Evolutionary conservation across 805 yeast genomes (phyloP).

Genomic region (Saturnispora sanitii): DNA sequence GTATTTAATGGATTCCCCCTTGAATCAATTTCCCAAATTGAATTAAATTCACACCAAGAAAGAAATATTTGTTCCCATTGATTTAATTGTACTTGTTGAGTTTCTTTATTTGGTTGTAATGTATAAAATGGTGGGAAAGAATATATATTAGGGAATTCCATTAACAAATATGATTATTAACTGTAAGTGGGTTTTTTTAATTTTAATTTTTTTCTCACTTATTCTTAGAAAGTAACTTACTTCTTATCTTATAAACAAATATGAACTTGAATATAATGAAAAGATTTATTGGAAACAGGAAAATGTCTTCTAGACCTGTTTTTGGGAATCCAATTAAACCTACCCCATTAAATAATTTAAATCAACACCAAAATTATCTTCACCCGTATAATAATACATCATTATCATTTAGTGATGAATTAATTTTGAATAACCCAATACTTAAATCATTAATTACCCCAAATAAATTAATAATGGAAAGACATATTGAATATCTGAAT

Average conservation of each 20-base stretch:
- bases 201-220: too few species aligned
- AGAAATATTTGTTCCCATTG: conserved; percentile 67
- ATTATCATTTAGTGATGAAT: too few species aligned
- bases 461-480: conserved; percentile 50
- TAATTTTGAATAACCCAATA: neutral
- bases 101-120: conserved; percentile 72
- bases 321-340: neutral
- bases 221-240: too few species aligned
- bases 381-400: too few species aligned
- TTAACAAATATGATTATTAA: neutral
- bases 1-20: conserved; percentile 24
- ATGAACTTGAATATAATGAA: conserved; percentile 8
- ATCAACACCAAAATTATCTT: too few species aligned
- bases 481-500: conserved; percentile 84
- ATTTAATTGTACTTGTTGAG: conserved; percentile 66
- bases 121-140: conserved; percentile 90
- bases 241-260: neutral
- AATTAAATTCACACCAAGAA: conserved; percentile 46
- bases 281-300: neutral
- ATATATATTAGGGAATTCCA: conserved; percentile 42
- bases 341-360: neutral
- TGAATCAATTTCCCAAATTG: conserved; percentile 43
- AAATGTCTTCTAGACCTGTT: neutral
- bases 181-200: too few species aligned
- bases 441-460: neutral